Percentiles rank a stretch among this genome's conserved stretches.
Conservation (phyloP, 2,329 filamentous ascomycete species). For the Trichoderma aggressivum region DNA sequence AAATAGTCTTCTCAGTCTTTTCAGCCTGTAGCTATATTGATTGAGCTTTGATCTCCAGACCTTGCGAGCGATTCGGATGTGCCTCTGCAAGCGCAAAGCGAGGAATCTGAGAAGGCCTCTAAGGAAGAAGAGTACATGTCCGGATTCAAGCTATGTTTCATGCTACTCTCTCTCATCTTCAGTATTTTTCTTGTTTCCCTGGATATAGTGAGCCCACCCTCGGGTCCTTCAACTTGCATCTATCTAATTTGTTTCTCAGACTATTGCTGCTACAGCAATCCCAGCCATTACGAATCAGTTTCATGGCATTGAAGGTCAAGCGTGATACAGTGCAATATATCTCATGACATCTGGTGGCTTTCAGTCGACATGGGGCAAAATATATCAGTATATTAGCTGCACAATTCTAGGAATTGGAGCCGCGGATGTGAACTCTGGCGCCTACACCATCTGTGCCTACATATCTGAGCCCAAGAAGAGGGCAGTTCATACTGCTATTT, state of each 20-base stretch:
- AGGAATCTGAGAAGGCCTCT: neutral
- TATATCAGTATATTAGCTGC: constrained; percentile 45
- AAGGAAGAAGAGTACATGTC: neutral
- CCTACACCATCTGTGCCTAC: constrained; percentile 44
- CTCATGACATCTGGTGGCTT: constrained; percentile 41
- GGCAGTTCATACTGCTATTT: constrained; percentile 25
- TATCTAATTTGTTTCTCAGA: constrained; percentile 28
- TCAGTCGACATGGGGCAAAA: constrained; percentile 40
- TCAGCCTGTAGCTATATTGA: neutral
- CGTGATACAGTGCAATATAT: constrained; percentile 53
- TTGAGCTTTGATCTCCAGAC: neutral
- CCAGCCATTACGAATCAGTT: constrained; percentile 49
- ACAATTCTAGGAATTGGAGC: constrained; percentile 43
- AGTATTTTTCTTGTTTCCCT: constrained; percentile 43
- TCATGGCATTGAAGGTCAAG: constrained; percentile 43
- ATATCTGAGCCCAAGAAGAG: constrained; percentile 26
- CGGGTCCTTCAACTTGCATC: rapidly evolving
- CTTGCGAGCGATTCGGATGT: neutral
- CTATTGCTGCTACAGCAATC: constrained; percentile 49
- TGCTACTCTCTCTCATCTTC: constrained; percentile 39
- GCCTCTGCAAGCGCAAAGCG: neutral
- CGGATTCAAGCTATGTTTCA: constrained; percentile 23
- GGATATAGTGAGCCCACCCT: constrained; percentile 31
- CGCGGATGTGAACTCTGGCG: constrained; percentile 43
- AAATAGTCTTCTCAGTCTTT: neutral